Base-by-base conservation (phyloP, 345 rosid genomes). In the Citrus inodora region DNA sequence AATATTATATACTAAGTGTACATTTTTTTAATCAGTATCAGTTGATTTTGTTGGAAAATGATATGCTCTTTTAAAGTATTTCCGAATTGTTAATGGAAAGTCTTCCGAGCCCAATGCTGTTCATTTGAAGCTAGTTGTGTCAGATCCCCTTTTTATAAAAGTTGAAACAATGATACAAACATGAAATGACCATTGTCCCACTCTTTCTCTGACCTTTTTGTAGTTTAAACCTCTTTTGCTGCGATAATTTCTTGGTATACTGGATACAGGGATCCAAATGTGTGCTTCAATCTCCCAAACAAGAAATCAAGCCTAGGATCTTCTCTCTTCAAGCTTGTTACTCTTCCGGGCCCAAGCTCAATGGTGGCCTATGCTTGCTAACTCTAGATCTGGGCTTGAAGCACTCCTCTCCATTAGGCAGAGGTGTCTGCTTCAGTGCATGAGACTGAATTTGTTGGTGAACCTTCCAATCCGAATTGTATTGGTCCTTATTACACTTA, bases 221-320 rank as follows among this genome's bases (percentile, higher is more conserved):
- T 53, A 51, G 42, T 68, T 21, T 78, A 80, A 77, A 72, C 84
- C 70, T 82, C 80, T 81, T 83, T 68, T 67, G 65, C 80, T 81
- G 63, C 85, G 75, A 74, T 86, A 82, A 85, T 82, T 85, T 86
- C 82, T 82, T 81, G 71, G 85, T 83, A 67, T 67, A 71, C 82
- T 89, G 89, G 76, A 74, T 90, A 87, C 94, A 91, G 97, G 97
- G 83, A 80, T 88, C 89, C 74, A 90, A 89, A 77, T 92, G 89
- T 86, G 71, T 85, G 73, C 89, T 91, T 81, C 85, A 24, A 81
- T 82, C 80, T 84, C 84, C 80, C 74, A 88, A 85, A 82, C 82
- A 86, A 77, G 87, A 78, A 37, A 71, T 71, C 85, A 88, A 76
- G 88, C 85, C 75, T 83, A 86, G 80, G 84, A 62, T 88, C 83